Evolutionary conservation across 176 grass and related monocot genomes (phyloP), one percentile per base, ranked within the genome.

Genomic region (Triticum dicoccoides): DNA sequence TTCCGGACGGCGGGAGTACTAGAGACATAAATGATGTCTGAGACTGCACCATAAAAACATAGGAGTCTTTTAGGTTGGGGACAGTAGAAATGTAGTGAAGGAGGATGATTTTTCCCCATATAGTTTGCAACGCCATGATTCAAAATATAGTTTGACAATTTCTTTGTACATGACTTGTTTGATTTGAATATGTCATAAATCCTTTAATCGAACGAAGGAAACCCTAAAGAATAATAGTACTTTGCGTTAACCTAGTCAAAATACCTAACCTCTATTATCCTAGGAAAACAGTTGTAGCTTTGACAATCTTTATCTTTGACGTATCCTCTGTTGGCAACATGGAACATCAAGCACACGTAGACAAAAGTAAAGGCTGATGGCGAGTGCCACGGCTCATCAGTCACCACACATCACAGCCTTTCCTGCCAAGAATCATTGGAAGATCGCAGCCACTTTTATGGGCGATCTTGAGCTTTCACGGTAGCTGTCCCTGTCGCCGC

Each of bases 361-460:
- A 84, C 81, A 84, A 91, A 91, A 91, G 68, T 49, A 17, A 76
- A 84, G 29, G 61, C 61, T 76, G 76, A 78, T 63, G 33, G 47
- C 58, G 29, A 35, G 33, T 30, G 83, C 23, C 81, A 14, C 14
- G 29, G 69, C 2, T 15, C 23, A 49, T 75, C 41, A 39, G 39
- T 42, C 39, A 42, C 3, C 39, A 42, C 7, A 32, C 35, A 18
- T 75, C 42, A 39, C 13, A 11, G 14, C 41, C 47, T 89, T 91
- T 80, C 85, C 5, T 37, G 45, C 58, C 80, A 56, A 39, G 37
- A 62, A 84, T 81, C 61, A 84, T 84, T 69, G 76, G 34, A 21
- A 68, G 38, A 86, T 59, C 54, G 18, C 65, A 12, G 73, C 11
- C 49, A 30, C 72, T 65, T 87, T 82, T 73, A 75, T 41, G 44